phyloP scores from a whole-genome alignment of 1,284 basidiomycete genomes.

The Ustilago hordei region DNA sequence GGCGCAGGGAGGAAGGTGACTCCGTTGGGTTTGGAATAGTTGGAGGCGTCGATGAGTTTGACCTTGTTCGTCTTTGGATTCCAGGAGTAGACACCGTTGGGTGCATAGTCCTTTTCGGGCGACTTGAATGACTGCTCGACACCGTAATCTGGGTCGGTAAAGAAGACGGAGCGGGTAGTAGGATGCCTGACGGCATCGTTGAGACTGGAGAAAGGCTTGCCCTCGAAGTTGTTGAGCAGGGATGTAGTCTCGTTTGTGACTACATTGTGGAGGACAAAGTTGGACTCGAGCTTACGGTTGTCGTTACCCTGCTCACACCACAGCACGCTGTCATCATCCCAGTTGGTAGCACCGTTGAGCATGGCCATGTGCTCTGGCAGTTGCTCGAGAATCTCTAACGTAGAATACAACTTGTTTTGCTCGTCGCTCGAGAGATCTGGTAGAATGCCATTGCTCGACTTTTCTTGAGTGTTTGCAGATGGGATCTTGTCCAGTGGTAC shows the following conservation, averaged over 20 bases:
- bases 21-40: conserved; percentile 52
- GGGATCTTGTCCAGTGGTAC: conserved; percentile 29
- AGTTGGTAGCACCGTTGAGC: conserved; percentile 46
- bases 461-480: conserved; percentile 2
- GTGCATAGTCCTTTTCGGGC: conserved; percentile 34
- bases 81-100: conserved; percentile 52
- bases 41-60: conserved; percentile 32
- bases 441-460: conserved; percentile 12
- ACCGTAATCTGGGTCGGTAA: conserved; percentile 58
- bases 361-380: conserved; percentile 35
- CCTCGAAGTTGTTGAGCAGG: conserved; percentile 19
- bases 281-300: conserved; percentile 26
- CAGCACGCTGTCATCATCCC: conserved; percentile 45
- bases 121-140: conserved; percentile 53
- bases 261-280: conserved; percentile 38
- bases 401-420: conserved; percentile 31
- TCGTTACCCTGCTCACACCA: conserved; percentile 53
- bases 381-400: conserved; percentile 22
- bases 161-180: conserved; percentile 45
- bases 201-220: conserved; percentile 53
- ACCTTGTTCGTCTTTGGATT: conserved; percentile 34
- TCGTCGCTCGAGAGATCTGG: conserved; percentile 20
- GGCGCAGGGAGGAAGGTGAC: conserved; percentile 47
- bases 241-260: conserved; percentile 13
- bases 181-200: conserved; percentile 52